phyloP scores from a whole-genome alignment of 108 stramenopile species.

The Seminavis robusta region DNA sequence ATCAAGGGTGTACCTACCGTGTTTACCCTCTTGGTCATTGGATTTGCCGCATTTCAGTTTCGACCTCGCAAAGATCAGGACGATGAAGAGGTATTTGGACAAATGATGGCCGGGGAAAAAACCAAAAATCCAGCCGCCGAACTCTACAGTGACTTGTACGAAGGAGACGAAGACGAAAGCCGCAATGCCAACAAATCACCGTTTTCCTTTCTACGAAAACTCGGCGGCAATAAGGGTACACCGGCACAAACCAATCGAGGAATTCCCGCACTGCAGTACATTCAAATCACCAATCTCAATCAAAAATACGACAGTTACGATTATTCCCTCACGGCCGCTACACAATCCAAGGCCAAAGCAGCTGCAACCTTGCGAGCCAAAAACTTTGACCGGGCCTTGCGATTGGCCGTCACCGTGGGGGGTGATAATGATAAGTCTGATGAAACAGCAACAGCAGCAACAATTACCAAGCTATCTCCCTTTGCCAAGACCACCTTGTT shows the following conservation, averaged over 20 bases:
- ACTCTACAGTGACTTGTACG: constrained; percentile 81
- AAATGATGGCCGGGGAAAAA: constrained; percentile 5
- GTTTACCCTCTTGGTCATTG: constrained; percentile 17
- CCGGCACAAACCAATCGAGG: constrained; percentile 52
- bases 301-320: constrained; percentile 63
- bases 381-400: constrained; percentile 61
- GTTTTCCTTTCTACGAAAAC: constrained; percentile 1
- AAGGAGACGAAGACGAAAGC: constrained; percentile 29
- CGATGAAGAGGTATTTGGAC: not conserved
- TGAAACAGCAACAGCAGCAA: not conserved
- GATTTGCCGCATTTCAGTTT: constrained; percentile 19
- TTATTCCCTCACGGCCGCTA: constrained; percentile 66
- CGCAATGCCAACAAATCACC: not conserved
- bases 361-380: constrained; percentile 48
- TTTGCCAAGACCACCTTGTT: constrained; percentile 46
- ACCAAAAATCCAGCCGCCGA: constrained; percentile 39
- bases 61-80: not conserved
- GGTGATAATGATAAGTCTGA: not conserved
- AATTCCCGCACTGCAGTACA: constrained; percentile 53
- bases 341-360: constrained; percentile 62
- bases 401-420: constrained; percentile 22
- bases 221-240: not conserved
- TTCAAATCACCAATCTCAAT: constrained; percentile 71
- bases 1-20: constrained; percentile 41
- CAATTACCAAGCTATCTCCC: constrained; percentile 13